Percentiles rank a stretch among this genome's conserved stretches.
Evolutionary conservation across 2,329 filamentous ascomycete genomes (phyloP).

Genomic region (Pleurostoma richardsiae): DNA sequence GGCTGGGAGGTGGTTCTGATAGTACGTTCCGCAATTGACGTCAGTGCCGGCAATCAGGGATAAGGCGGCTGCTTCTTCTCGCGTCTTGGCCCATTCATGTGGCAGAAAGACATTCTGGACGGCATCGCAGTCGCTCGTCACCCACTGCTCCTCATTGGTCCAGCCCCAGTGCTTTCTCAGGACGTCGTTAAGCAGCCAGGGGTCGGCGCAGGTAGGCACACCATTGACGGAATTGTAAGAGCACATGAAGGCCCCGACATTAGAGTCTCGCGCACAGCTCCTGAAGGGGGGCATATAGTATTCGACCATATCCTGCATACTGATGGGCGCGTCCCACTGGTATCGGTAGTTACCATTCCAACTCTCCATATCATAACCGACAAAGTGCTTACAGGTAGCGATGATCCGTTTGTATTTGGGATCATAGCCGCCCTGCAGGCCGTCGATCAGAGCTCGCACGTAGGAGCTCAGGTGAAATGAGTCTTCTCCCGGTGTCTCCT

Average conservation of each 20-base stretch:
- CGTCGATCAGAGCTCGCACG: constrained; percentile 15
- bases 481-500: constrained; percentile 45
- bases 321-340: constrained; percentile 17
- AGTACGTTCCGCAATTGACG: constrained; percentile 36
- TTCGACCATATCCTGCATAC: constrained; percentile 58
- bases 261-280: constrained; percentile 52
- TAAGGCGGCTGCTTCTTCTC: constrained; percentile 39
- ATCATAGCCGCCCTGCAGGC: constrained; percentile 13
- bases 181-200: constrained; percentile 55
- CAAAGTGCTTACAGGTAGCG: constrained; percentile 56
- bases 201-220: constrained; percentile 56
- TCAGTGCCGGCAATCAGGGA: constrained; percentile 47
- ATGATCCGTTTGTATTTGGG: constrained; percentile 28
- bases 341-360: constrained; percentile 15
- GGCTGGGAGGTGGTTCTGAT: constrained; percentile 12
- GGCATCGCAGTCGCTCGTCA: constrained; percentile 63
- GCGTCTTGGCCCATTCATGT: constrained; percentile 18
- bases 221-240: constrained; percentile 62
- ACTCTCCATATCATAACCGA: constrained; percentile 49
- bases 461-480: constrained; percentile 16
- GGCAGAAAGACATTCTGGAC: constrained; percentile 49
- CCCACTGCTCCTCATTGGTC: constrained; percentile 54
- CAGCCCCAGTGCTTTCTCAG: constrained; percentile 61
- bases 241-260: constrained; percentile 56
- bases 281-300: constrained; percentile 65